Evolutionary conservation across 148 eudicot species (phyloP).

Genomic region (Fagopyrum esculentum): DNA sequence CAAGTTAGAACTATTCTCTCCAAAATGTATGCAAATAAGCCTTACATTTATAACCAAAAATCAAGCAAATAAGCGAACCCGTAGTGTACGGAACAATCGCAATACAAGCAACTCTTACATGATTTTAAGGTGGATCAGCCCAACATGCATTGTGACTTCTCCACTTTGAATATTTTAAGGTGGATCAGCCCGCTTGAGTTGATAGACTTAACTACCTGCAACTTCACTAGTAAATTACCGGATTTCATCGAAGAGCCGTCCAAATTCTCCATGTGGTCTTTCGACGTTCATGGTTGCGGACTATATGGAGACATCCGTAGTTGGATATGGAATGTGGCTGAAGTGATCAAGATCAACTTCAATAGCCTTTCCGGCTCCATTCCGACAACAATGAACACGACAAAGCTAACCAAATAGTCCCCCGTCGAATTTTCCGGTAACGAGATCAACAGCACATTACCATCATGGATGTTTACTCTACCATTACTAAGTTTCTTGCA

Average conservation of each 20-base stretch:
- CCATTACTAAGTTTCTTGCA: background rate
- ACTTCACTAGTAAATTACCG: constrained; percentile 19
- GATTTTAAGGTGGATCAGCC: background rate
- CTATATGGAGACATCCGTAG: constrained; percentile 14
- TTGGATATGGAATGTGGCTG: constrained; percentile 22
- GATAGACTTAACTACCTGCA: constrained; percentile 5
- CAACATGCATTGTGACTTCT: constrained; percentile 5
- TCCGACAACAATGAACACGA: background rate
- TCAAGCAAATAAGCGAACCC: too few relatives aligned
- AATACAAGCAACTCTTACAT: too few relatives aligned
- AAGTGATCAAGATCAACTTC: background rate
- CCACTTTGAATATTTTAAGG: background rate
- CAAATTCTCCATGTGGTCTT: constrained; percentile 10
- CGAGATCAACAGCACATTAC: constrained; percentile 17
- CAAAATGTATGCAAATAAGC: too few relatives aligned
- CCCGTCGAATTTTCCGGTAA: background rate
- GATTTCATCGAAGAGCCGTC: constrained; percentile 16
- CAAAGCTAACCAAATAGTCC: background rate
- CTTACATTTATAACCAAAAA: too few relatives aligned
- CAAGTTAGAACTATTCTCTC: too few relatives aligned
- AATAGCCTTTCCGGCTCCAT: background rate
- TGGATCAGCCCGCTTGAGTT: constrained; percentile 16
- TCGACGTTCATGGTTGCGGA: constrained; percentile 1
- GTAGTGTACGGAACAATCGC: too few relatives aligned
- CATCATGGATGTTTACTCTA: constrained; percentile 20